Evolutionary conservation across 2,329 filamentous ascomycete species (phyloP).

Genomic region (Myotisia sp.): DNA sequence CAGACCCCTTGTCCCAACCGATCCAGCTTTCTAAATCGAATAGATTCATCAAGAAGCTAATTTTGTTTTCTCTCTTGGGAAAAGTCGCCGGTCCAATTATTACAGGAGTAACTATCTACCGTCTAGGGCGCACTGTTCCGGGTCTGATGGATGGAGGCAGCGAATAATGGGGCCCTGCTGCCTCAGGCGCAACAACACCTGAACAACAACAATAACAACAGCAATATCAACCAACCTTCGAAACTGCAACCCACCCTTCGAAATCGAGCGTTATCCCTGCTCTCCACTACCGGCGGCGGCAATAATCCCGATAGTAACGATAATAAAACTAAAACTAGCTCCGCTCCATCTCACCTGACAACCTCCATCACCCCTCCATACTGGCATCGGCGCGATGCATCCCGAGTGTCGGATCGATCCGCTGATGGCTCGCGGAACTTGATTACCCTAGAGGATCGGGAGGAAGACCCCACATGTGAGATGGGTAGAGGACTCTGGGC

Average conservation of each 20-base stretch:
- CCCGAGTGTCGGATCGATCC: conserved; percentile 28
- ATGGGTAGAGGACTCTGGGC: conserved; percentile 49
- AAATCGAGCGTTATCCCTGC: not conserved
- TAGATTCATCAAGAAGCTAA: too few species aligned
- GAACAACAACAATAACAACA: not conserved
- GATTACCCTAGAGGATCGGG: conserved; percentile 52
- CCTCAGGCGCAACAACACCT: conserved; percentile 15
- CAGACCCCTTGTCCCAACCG: too few species aligned
- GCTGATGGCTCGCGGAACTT: conserved; percentile 25
- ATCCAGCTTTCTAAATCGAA: too few species aligned
- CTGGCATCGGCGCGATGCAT: conserved; percentile 29
- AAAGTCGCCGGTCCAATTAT: too few species aligned
- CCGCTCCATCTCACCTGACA: conserved; percentile 12
- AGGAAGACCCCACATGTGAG: conserved; percentile 41
- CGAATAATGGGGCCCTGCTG: conserved; percentile 25
- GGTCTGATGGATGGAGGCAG: conserved; percentile 31
- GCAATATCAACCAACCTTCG: not conserved
- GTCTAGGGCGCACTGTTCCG: too few species aligned
- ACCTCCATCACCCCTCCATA: conserved; percentile 30
- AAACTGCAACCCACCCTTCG: not conserved
- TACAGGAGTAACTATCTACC: too few species aligned
- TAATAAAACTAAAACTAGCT: not conserved
- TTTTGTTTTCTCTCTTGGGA: too few species aligned
- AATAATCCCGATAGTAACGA: conserved; percentile 12
- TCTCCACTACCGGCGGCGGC: conserved; percentile 1